A percentile compares a stretch with the other conserved stretches of the same genome.
These are phyloP conservation scores for Tolypocladium tundrense DNA, from an alignment of 2,329 filamentous ascomycete genomes.

Conservation along the genomic window DNA sequence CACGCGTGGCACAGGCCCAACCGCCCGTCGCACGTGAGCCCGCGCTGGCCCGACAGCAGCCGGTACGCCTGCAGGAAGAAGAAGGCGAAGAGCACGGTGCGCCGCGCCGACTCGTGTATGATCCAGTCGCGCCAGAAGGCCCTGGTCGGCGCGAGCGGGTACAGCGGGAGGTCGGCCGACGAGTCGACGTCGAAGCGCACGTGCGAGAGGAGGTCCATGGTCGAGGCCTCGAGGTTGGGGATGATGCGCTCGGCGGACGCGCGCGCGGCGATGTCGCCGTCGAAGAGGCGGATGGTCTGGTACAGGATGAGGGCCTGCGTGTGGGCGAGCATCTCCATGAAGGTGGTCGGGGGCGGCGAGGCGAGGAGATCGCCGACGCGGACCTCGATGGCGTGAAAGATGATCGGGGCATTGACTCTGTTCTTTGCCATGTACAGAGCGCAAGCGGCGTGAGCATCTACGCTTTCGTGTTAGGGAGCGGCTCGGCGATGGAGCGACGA, in stretches of 20 bases:
- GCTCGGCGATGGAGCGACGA: neutral
- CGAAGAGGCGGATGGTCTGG: conserved; percentile 38
- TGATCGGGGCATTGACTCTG: conserved; percentile 31
- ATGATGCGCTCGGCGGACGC: conserved; percentile 25
- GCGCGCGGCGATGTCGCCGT: conserved; percentile 34
- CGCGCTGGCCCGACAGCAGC: conserved; percentile 17
- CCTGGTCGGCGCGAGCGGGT: conserved; percentile 27
- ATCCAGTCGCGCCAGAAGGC: conserved; percentile 41
- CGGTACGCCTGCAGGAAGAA: conserved; percentile 31
- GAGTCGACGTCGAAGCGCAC: conserved; percentile 18
- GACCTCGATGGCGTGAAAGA: conserved; percentile 37
- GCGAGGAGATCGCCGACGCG: conserved; percentile 32
- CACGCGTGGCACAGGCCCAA: conserved; percentile 23
- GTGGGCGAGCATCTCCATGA: conserved; percentile 25
- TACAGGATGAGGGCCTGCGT: conserved; percentile 39
- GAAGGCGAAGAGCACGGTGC: conserved; percentile 38
- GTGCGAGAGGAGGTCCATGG: conserved; percentile 20
- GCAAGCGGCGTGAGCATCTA: conserved; percentile 43
- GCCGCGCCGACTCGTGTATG: conserved; percentile 41
- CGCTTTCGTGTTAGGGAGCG: neutral
- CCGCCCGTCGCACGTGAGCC: conserved; percentile 16
- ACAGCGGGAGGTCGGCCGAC: conserved; percentile 14
- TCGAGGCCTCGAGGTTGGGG: conserved; percentile 20
- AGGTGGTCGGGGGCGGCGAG: conserved; percentile 17
- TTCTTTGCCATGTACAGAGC: conserved; percentile 42